Base-by-base conservation (phyloP, 768 basidiomycete species). In the Pleurotus ostreatus region DNA sequence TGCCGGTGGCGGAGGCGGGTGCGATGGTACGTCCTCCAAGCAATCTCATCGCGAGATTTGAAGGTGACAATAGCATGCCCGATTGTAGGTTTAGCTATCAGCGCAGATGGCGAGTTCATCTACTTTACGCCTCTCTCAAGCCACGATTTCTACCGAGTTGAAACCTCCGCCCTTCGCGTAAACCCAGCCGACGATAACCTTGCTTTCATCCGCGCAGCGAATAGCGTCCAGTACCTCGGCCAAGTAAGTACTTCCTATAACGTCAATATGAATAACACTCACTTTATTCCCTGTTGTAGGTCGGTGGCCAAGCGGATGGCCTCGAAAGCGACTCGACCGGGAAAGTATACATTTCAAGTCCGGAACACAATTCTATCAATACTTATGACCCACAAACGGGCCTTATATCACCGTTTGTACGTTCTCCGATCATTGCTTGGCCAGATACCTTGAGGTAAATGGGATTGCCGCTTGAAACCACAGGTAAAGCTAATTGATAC, bases 361-460 rank as follows among this genome's bases (percentile, higher is more conserved):
- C 58, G 11, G 61, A 62, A 37, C 61, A 62, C 46, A 60, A 60
- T 37, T 47, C 61, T 4, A 62, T 62, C 15, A 60, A 59, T 20
- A 57, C 41, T 3, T 62, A 57, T 30, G 61, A 62, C 23, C 61
- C 61, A 2, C 25, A 40, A 4, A 60, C 61, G 11, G 61, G 61
- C 2, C 9, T 57, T 11, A 16, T 62, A 25, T 59, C 59, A 7
- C 52, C 51, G 4, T 62, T 62, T 46, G 56, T 62, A 3, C 59
- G 61, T 3, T 59, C 58, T 9, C 61, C 61, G 2, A 60, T 60
- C 0, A 55, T 62, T 20, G 61, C 61, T 15, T 62, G 61, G 59
- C 54, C 57, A 4, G 60, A 60, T 26, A 60, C 59, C 15, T 12
- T 60, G 23, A 60, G 57, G 59, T 60, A 26, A 8, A 37, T 52